phyloP scores from a whole-genome alignment of 2,329 filamentous ascomycete species.

The Rhexocercosporidium sp. region DNA sequence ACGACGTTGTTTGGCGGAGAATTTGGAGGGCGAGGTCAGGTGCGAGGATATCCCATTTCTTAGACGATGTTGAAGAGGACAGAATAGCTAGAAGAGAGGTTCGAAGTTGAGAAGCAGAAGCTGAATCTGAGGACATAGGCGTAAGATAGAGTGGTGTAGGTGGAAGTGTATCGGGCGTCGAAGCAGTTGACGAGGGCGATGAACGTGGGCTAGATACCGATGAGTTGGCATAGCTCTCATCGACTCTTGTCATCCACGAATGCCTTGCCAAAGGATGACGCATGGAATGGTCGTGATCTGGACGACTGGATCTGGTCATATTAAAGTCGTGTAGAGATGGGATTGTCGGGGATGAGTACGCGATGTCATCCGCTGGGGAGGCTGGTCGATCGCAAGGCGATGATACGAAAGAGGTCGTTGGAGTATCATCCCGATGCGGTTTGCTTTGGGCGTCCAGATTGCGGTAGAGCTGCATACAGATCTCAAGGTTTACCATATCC shows the following conservation, averaged over 20 bases:
- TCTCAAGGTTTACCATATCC: slow-evolving; percentile 66
- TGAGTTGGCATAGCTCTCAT: slow-evolving; percentile 32
- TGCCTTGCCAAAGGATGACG: slow-evolving; percentile 32
- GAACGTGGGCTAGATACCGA: slow-evolving; percentile 37
- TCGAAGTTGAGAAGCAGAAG: slow-evolving; percentile 33
- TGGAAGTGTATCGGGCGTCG: slow-evolving; percentile 34
- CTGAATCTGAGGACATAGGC: slow-evolving; percentile 31
- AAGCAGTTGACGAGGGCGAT: slow-evolving; percentile 39
- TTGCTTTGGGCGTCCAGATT: slow-evolving; percentile 34
- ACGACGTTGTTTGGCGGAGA: slow-evolving; percentile 40
- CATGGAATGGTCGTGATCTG: slow-evolving; percentile 35
- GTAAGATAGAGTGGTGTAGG: slow-evolving; percentile 39
- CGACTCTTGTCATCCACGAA: slow-evolving; percentile 35
- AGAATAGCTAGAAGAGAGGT: slow-evolving; percentile 40
- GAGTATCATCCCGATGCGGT: slow-evolving; percentile 35
- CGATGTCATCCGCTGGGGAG: slow-evolving; percentile 35
- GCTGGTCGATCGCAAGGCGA: slow-evolving; percentile 34
- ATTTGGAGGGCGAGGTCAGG: slow-evolving; percentile 42
- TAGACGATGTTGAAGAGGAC: slow-evolving; percentile 33
- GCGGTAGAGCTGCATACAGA: slow-evolving; percentile 52
- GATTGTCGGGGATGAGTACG: slow-evolving; percentile 38
- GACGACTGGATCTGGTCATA: slow-evolving; percentile 27
- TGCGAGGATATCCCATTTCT: slow-evolving; percentile 38
- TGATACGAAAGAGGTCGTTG: slow-evolving; percentile 31
- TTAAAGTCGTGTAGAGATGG: slow-evolving; percentile 39